Conservation (phyloP, 148 eudicot species). For the Arbutus unedo region DNA sequence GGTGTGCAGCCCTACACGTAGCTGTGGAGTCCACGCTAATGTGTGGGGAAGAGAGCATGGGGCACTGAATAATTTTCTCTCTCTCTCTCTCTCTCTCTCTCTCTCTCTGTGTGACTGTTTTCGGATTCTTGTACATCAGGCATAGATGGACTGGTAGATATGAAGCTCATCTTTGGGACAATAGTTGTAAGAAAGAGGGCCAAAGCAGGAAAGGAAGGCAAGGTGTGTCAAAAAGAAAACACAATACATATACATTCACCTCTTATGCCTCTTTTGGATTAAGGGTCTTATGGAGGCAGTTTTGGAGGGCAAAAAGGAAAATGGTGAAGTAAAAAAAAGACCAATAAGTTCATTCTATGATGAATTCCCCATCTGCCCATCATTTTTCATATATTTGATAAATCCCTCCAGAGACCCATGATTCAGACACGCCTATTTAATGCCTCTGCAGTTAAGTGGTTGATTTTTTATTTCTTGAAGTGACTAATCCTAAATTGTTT, state of each 20-base stretch:
- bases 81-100: no score
- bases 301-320: neutral
- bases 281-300: neutral
- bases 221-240: constrained; percentile 41
- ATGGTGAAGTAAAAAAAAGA: neutral
- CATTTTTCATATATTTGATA: no score
- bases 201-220: constrained; percentile 96
- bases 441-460: neutral
- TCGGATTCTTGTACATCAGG: constrained; percentile 31
- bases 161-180: constrained; percentile 77
- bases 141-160: constrained; percentile 89
- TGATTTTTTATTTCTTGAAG: neutral
- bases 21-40: no score
- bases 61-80: no score
- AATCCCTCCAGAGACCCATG: no score
- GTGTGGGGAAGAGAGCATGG: no score
- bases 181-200: constrained; percentile 92
- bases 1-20: no score
- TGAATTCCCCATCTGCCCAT: neutral
- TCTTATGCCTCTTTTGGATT: no score
- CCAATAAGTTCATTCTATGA: neutral
- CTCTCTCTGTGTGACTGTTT: neutral
- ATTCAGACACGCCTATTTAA: neutral
- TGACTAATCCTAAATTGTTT: constrained; percentile 12
- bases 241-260: neutral